phyloP scores from a whole-genome alignment of 2,329 filamentous ascomycete species.

The Curvularia hawaiiensis region DNA sequence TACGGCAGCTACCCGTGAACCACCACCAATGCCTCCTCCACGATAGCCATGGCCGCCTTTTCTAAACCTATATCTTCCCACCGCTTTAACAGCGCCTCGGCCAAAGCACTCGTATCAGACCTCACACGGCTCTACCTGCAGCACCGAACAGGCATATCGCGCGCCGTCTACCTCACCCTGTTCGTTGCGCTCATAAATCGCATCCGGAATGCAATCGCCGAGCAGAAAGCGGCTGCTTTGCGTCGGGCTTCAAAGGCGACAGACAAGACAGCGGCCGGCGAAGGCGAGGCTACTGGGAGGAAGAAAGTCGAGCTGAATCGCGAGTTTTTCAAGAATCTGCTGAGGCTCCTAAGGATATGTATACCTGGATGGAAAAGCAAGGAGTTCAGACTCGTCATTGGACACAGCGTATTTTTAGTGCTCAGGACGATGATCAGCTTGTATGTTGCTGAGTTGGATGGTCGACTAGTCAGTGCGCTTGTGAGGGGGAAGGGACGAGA shows the following conservation, averaged over 20 bases:
- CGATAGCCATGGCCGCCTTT: constrained; percentile 48
- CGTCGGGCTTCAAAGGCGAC: constrained; percentile 55
- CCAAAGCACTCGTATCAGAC: constrained; percentile 46
- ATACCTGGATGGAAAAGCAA: constrained; percentile 90
- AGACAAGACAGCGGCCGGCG: constrained; percentile 47
- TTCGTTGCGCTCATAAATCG: constrained; percentile 66
- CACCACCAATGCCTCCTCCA: constrained; percentile 25
- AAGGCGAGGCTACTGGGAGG: constrained; percentile 51
- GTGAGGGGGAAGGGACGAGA: constrained; percentile 91
- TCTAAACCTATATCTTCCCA: constrained; percentile 46
- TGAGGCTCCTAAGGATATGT: constrained; percentile 81
- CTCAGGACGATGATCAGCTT: constrained; percentile 89
- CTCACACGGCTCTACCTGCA: constrained; percentile 47
- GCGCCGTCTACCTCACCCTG: constrained; percentile 49
- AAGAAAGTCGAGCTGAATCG: constrained; percentile 92
- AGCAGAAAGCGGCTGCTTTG: constrained; percentile 84
- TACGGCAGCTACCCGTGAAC: not conserved
- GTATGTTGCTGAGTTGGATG: constrained; percentile 96
- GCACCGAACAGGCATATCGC: constrained; percentile 50
- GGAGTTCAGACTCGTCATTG: constrained; percentile 82
- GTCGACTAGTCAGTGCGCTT: constrained; percentile 86
- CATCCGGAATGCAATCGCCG: constrained; percentile 86
- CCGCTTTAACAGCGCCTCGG: constrained; percentile 37
- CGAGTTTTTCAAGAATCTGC: constrained; percentile 79
- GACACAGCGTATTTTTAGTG: constrained; percentile 92